Conservation (phyloP, 2,329 filamentous ascomycete genomes). For the Fusarium sp. region DNA sequence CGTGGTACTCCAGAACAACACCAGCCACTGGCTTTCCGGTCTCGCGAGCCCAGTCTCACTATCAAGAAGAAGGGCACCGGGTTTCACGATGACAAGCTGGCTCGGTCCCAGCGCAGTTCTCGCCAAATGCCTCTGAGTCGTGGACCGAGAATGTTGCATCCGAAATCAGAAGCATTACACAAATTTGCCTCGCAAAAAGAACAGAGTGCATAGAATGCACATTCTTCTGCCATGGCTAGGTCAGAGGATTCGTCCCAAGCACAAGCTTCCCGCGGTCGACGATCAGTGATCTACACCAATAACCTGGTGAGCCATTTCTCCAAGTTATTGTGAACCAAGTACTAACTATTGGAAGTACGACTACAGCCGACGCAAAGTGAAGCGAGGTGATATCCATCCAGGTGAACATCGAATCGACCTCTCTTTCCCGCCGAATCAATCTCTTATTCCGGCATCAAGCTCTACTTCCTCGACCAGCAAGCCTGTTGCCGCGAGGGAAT, state of each 20-base stretch:
- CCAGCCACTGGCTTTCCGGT: background rate
- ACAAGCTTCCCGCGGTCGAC: background rate
- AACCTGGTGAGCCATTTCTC: slow-evolving; percentile 1
- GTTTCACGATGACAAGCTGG: slow-evolving; percentile 8
- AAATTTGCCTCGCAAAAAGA: background rate
- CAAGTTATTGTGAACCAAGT: background rate
- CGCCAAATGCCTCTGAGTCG: slow-evolving; percentile 26
- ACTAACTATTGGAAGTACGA: slow-evolving; percentile 26
- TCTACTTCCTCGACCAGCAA: background rate
- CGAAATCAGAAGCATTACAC: background rate
- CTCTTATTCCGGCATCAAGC: background rate
- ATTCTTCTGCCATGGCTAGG: background rate
- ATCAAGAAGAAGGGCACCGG: slow-evolving; percentile 6
- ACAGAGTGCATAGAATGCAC: background rate
- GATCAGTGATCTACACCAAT: background rate
- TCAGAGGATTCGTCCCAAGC: too few species aligned
- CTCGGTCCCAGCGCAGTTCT: background rate
- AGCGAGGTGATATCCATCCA: slow-evolving; percentile 33
- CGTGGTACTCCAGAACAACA: background rate
- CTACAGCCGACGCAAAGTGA: background rate
- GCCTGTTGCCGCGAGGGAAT: too few species aligned
- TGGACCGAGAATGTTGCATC: background rate
- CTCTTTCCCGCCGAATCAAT: too few species aligned
- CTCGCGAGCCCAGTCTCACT: accelerated
- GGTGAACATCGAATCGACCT: background rate